These are phyloP conservation scores for Ricinus communis DNA, from an alignment of 345 rosid species.

Conservation along the genomic window DNA sequence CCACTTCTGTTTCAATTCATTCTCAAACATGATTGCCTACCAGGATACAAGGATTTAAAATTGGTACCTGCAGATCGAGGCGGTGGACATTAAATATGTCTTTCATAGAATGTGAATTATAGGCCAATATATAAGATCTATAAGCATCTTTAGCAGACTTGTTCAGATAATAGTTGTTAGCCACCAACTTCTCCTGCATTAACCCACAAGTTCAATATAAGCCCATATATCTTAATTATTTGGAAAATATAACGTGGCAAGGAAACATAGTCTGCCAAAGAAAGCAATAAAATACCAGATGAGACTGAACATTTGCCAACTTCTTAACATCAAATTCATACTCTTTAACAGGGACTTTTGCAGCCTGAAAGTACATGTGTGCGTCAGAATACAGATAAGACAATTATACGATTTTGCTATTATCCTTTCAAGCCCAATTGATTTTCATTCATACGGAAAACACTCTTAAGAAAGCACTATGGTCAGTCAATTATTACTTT, in stretches of 20 bases:
- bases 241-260: not conserved
- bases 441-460: not conserved
- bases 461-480: not conserved
- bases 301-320: slow-evolving; percentile 78
- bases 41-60: not conserved
- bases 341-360: slow-evolving; percentile 91
- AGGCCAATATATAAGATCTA: slow-evolving; percentile 81
- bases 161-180: slow-evolving; percentile 67
- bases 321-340: slow-evolving; percentile 81
- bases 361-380: slow-evolving; percentile 44
- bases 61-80: slow-evolving; percentile 79
- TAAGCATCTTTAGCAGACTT: slow-evolving; percentile 95
- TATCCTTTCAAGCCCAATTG: not conserved
- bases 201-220: slow-evolving; percentile 11
- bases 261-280: slow-evolving; percentile 2
- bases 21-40: not conserved
- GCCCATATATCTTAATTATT: not conserved
- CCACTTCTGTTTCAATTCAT: not conserved
- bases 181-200: slow-evolving; percentile 82
- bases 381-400: slow-evolving; percentile 3
- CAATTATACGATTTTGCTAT: not conserved
- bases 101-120: slow-evolving; percentile 95
- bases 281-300: slow-evolving; percentile 54
- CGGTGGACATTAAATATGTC: slow-evolving; percentile 92
- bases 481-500: not conserved